These are phyloP conservation scores for Macrocybe gigantea DNA, from an alignment of 768 basidiomycete species.

Conservation along the genomic window DNA sequence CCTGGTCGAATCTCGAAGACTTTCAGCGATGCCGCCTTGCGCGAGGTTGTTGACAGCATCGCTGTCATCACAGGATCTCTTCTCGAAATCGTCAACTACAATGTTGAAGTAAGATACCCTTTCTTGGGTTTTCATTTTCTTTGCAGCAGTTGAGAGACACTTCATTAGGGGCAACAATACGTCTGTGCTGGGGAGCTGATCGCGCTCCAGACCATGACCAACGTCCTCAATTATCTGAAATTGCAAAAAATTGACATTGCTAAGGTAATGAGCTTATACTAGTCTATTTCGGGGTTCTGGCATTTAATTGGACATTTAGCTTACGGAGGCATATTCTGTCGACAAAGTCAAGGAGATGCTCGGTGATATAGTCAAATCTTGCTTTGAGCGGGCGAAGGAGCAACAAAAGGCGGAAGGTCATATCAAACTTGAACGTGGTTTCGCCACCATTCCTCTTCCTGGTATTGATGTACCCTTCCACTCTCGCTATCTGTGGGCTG, in stretches of 20 bases:
- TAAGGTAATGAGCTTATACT: slow-evolving; percentile 43
- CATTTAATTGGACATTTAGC: slow-evolving; percentile 31
- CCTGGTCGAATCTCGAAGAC: slow-evolving; percentile 91
- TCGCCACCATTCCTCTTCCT: slow-evolving; percentile 90
- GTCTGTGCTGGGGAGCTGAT: slow-evolving; percentile 97
- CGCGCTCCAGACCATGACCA: slow-evolving; percentile 89
- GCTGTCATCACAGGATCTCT: slow-evolving; percentile 69
- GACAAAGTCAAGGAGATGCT: slow-evolving; percentile 98
- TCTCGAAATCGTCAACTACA: slow-evolving; percentile 98
- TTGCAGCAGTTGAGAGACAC: slow-evolving; percentile 1
- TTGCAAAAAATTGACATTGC: slow-evolving; percentile 91
- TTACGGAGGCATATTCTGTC: slow-evolving; percentile 81
- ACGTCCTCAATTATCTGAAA: slow-evolving; percentile 95
- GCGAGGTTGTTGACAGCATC: slow-evolving; percentile 94
- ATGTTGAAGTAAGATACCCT: slow-evolving; percentile 63
- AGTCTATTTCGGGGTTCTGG: slow-evolving; percentile 1
- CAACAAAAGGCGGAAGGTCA: slow-evolving; percentile 80
- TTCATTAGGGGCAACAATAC: slow-evolving; percentile 91
- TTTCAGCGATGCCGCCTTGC: slow-evolving; percentile 92
- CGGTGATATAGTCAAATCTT: slow-evolving; percentile 82
- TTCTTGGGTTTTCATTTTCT: not conserved
- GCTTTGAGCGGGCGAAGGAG: slow-evolving; percentile 67
- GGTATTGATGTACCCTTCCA: slow-evolving; percentile 99
- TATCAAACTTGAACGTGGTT: slow-evolving; percentile 94
- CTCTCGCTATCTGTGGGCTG: slow-evolving; percentile 98